A percentile compares a stretch with the other conserved stretches of the same genome.
These are phyloP conservation scores for Alternaria rosae DNA, from an alignment of 2,329 filamentous ascomycete genomes.

Conservation along the genomic window DNA sequence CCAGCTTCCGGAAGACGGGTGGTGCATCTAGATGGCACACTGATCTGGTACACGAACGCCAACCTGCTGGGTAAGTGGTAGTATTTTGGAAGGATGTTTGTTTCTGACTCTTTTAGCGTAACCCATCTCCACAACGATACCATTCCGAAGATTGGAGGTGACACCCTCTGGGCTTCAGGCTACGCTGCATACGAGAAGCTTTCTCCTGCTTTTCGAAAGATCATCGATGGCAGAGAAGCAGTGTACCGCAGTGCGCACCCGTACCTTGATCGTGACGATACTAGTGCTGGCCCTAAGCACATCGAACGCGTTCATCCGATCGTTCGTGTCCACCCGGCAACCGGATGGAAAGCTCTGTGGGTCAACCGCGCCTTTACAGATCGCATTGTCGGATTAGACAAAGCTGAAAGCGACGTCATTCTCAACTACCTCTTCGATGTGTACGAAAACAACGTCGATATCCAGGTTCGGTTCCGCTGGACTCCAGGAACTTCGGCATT, in stretches of 20 bases:
- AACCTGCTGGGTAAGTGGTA: conserved; percentile 64
- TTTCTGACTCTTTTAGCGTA: conserved; percentile 49
- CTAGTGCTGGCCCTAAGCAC: conserved; percentile 67
- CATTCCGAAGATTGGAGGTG: conserved; percentile 69
- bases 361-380: conserved; percentile 75
- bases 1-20: conserved; percentile 71
- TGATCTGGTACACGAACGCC: conserved; percentile 74
- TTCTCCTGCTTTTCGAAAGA: conserved; percentile 71
- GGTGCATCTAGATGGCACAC: conserved; percentile 74
- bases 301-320: conserved; percentile 74
- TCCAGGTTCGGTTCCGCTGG: conserved; percentile 76
- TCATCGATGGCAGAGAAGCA: conserved; percentile 70
- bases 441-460: conserved; percentile 73
- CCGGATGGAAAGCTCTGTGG: conserved; percentile 76
- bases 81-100: neutral
- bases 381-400: conserved; percentile 72
- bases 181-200: conserved; percentile 78
- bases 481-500: conserved; percentile 70
- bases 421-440: conserved; percentile 72
- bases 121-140: conserved; percentile 76
- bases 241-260: conserved; percentile 71
- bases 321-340: conserved; percentile 74
- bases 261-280: conserved; percentile 70
- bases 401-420: conserved; percentile 72
- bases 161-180: conserved; percentile 74